phyloP scores from a whole-genome alignment of 306 rosid genomes.

The Trifolium pratense region DNA sequence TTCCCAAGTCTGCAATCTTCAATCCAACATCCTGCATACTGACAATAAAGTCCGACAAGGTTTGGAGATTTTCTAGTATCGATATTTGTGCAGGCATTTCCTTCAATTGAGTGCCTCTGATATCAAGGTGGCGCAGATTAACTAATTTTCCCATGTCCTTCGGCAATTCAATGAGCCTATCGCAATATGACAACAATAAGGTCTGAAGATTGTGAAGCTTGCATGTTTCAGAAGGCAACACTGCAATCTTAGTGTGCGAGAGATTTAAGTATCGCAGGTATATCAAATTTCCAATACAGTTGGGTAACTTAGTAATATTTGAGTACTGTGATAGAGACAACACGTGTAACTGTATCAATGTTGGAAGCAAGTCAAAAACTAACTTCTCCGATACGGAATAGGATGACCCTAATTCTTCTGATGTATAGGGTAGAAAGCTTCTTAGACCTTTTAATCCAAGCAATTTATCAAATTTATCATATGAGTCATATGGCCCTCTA shows the following conservation, averaged over 20 bases:
- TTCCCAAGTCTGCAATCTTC: background rate
- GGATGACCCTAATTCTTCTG: background rate
- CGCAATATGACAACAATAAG: slow-evolving; percentile 2
- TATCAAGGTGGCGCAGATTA: slow-evolving; percentile 11
- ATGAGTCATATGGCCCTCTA: background rate
- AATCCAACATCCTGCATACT: background rate
- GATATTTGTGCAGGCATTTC: background rate
- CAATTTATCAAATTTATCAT: background rate
- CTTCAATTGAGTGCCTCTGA: background rate
- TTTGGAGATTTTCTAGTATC: background rate
- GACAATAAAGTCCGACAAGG: background rate
- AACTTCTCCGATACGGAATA: background rate
- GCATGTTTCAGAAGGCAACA: background rate
- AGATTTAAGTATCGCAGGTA: slow-evolving; percentile 41
- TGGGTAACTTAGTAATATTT: background rate
- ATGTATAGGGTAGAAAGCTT: slow-evolving; percentile 18
- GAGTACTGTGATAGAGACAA: background rate
- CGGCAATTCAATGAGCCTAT: background rate
- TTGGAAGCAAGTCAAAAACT: background rate
- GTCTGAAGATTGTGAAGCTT: slow-evolving; percentile 39
- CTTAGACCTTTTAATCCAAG: background rate
- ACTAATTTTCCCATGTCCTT: background rate
- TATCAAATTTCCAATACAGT: slow-evolving; percentile 34
- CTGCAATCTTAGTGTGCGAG: background rate
- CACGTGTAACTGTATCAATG: slow-evolving; percentile 18